These are phyloP conservation scores for Flaveria ramosissima DNA, from an alignment of 129 eudicot genomes.

Conservation along the genomic window DNA sequence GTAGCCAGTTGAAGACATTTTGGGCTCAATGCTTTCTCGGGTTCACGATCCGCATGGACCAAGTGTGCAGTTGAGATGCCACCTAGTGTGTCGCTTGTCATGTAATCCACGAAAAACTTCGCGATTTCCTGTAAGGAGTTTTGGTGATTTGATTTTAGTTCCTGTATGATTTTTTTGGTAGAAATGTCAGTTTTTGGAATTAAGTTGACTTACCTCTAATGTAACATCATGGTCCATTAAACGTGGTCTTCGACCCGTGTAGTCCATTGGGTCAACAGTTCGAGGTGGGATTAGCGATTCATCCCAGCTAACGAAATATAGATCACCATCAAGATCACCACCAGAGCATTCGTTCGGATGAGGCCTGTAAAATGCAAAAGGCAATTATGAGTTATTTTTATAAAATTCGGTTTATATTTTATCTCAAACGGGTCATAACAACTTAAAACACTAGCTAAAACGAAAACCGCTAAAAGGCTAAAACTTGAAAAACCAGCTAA, in stretches of 20 bases:
- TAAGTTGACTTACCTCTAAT: slow-evolving; percentile 48
- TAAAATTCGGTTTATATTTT: not conserved
- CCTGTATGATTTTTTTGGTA: not conserved
- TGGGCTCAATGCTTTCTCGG: slow-evolving; percentile 69
- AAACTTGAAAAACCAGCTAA: too few species aligned
- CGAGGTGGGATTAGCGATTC: slow-evolving; percentile 63
- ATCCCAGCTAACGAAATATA: slow-evolving; percentile 90
- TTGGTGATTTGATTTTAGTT: slow-evolving; percentile 13
- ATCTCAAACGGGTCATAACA: not conserved
- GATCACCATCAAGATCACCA: slow-evolving; percentile 95
- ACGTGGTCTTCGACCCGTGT: slow-evolving; percentile 73
- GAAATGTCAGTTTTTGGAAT: not conserved
- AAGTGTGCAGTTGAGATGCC: slow-evolving; percentile 83
- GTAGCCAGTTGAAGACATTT: slow-evolving; percentile 76
- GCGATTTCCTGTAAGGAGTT: slow-evolving; percentile 69
- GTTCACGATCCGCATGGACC: slow-evolving; percentile 84
- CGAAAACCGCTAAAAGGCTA: too few species aligned
- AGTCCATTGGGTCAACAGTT: slow-evolving; percentile 85
- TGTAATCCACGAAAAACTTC: slow-evolving; percentile 79
- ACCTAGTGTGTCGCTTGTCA: slow-evolving; percentile 80
- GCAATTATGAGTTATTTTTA: not conserved
- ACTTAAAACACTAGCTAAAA: not conserved
- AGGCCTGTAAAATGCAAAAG: slow-evolving; percentile 57
- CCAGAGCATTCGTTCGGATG: slow-evolving; percentile 99
- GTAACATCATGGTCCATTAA: slow-evolving; percentile 91